Base-by-base conservation (phyloP, 345 rosid genomes). In the Gynandropsis gynandra region DNA sequence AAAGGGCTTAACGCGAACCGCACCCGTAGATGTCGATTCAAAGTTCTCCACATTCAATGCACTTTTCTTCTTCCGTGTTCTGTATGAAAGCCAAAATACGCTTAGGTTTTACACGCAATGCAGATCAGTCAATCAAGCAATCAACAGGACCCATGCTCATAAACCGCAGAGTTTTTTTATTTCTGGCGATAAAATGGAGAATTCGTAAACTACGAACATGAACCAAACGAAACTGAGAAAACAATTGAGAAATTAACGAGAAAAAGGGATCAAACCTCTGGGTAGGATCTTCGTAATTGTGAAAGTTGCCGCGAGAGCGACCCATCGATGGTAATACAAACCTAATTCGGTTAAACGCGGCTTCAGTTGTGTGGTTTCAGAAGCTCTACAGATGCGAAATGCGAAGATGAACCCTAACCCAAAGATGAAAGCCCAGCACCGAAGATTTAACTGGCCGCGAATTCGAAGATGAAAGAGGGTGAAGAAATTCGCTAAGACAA, bases 301-400 rank as follows among this genome's bases (percentile, higher is more conserved):
- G 83, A 61, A 87, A 82, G 69, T 90, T 90, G 20, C 92, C 98
- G 7, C 97, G 94, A 66, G 94, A 87, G 44, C 98, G 98, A 60
- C 95, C 97, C 97, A 92, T 87, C 52, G 62, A 40, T 49, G 42
- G 18, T 24, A 52, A 46, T 2, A 5, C 29, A 24, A 24, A 24
- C 29, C 29, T 5, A 24, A 24, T 2, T 24, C 29, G 29, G 29
- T 2, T 24, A 5, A 24, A 24, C 2, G 2, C 5, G 29, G 29
- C 5, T 5, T 5, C 29, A 24, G 29, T 24, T 2, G 29, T 24
- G 29, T 24, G 29, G 29, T 24, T 24, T n/a, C 29, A 24, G 5
- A 24, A 24, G 29, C 29, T 24, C 29, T 24, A 2, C 29, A 24
- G 5, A 24, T 2, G 29, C 29, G 29, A 39, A 39, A 39, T 7